Evolutionary conservation across 345 rosid species (phyloP).

Genomic region (Euphorbia pulcherrima): DNA sequence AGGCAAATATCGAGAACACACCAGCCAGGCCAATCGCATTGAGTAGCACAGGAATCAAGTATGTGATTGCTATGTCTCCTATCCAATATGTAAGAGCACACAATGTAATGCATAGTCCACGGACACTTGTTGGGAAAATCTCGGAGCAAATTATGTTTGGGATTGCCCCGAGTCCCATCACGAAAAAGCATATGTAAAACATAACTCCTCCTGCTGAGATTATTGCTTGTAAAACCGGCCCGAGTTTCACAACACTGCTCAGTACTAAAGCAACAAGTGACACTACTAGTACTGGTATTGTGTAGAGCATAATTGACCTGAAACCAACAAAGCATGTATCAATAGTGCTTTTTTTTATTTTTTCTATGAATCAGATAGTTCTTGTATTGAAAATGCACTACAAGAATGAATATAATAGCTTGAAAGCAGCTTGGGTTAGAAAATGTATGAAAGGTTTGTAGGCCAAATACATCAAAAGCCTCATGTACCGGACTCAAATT

Average conservation of each 20-base stretch:
- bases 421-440: conserved; percentile 1
- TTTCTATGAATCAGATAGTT: no score
- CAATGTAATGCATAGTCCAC: conserved; percentile 95
- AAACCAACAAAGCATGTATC: no score
- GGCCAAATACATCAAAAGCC: no score
- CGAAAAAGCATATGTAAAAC: conserved; percentile 86
- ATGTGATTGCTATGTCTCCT: conserved; percentile 78
- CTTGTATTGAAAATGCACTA: no score
- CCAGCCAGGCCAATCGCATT: conserved; percentile 74
- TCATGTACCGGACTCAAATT: no score
- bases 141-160: conserved; percentile 96
- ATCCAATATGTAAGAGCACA: conserved; percentile 89
- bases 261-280: conserved; percentile 65
- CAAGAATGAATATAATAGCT: no score
- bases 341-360: no score
- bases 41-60: conserved; percentile 83
- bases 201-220: conserved; percentile 76
- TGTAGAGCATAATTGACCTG: conserved; percentile 78
- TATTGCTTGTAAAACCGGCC: conserved; percentile 55
- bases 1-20: conserved; percentile 65
- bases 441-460: no score
- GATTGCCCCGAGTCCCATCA: conserved; percentile 79
- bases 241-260: conserved; percentile 44
- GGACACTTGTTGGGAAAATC: conserved; percentile 95
- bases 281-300: conserved; percentile 72